Percentiles rank a stretch among this genome's conserved stretches.
Evolutionary conservation across 23 red algal genomes (phyloP).

Genomic region (Gracilariopsis chorda): DNA sequence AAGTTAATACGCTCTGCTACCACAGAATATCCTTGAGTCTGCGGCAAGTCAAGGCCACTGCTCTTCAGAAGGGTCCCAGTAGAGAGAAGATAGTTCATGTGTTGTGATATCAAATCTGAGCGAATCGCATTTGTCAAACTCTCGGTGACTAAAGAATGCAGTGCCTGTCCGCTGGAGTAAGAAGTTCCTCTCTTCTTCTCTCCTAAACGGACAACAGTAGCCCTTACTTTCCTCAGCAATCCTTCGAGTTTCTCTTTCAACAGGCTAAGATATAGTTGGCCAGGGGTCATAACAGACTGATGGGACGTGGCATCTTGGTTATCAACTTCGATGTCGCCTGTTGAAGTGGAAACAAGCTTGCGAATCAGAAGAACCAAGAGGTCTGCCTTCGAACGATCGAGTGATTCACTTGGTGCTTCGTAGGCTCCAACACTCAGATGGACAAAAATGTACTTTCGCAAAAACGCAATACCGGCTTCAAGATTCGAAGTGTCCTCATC

Average conservation of each 20-base stretch:
- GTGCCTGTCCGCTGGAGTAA: not conserved
- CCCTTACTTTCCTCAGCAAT: constrained; percentile 7
- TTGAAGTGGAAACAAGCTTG: constrained; percentile 66
- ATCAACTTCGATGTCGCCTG: constrained; percentile 64
- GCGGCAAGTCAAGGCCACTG: constrained; percentile 77
- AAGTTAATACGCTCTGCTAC: constrained; percentile 96
- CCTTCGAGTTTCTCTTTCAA: constrained; percentile 87
- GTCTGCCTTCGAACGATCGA: constrained; percentile 73
- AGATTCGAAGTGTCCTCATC: constrained; percentile 45
- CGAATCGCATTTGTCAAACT: constrained; percentile 12
- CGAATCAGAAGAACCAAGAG: constrained; percentile 65
- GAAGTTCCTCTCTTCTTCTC: not conserved
- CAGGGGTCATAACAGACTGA: constrained; percentile 89
- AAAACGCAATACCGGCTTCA: constrained; percentile 63
- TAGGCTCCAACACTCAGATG: constrained; percentile 77
- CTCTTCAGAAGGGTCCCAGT: constrained; percentile 75
- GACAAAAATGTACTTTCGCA: constrained; percentile 81
- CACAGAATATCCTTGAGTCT: constrained; percentile 74
- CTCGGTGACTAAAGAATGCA: constrained; percentile 35
- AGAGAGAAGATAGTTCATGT: constrained; percentile 79
- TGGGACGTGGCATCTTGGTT: constrained; percentile 83
- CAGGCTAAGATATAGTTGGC: constrained; percentile 85
- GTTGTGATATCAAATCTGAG: constrained; percentile 14
- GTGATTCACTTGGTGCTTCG: constrained; percentile 15
- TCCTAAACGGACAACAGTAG: constrained; percentile 30